phyloP scores from a whole-genome alignment of 1,284 basidiomycete genomes.

The Fomitopsis pinicola region DNA sequence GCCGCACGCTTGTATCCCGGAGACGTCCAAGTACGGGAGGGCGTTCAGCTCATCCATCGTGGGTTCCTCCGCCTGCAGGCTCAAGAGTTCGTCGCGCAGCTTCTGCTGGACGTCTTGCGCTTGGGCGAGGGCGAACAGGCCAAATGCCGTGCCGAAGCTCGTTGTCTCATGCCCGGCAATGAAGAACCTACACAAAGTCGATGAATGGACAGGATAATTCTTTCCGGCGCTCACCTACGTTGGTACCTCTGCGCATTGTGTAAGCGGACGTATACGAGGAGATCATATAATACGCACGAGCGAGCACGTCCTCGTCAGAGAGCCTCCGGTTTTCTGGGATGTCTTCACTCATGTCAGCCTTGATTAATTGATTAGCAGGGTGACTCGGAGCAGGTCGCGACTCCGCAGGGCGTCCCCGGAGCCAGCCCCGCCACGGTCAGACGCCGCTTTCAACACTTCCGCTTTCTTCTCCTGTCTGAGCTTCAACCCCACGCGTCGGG shows the following conservation, averaged over 20 bases:
- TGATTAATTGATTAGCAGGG: conserved; percentile 35
- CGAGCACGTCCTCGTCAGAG: conserved; percentile 50
- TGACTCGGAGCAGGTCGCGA: conserved; percentile 30
- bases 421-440: conserved; percentile 7
- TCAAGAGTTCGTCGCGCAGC: conserved; percentile 64
- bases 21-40: conserved; percentile 59
- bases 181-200: conserved; percentile 31
- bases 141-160: conserved; percentile 44
- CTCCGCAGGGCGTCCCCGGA: conserved; percentile 5
- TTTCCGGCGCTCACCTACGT: too few relatives aligned
- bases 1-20: too few relatives aligned
- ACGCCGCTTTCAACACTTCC: conserved; percentile 16
- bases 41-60: conserved; percentile 33
- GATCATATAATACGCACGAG: too few relatives aligned
- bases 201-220: too few relatives aligned
- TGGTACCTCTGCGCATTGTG: too few relatives aligned
- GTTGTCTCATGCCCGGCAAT: conserved; percentile 77
- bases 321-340: conserved; percentile 39
- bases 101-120: conserved; percentile 55
- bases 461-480: conserved; percentile 39
- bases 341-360: conserved; percentile 44
- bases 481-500: conserved; percentile 31
- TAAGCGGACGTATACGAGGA: too few relatives aligned
- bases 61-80: conserved; percentile 26
- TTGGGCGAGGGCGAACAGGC: conserved; percentile 59